Conservation (phyloP, 2,329 filamentous ascomycete genomes). For the Aspergillus uvarum region DNA sequence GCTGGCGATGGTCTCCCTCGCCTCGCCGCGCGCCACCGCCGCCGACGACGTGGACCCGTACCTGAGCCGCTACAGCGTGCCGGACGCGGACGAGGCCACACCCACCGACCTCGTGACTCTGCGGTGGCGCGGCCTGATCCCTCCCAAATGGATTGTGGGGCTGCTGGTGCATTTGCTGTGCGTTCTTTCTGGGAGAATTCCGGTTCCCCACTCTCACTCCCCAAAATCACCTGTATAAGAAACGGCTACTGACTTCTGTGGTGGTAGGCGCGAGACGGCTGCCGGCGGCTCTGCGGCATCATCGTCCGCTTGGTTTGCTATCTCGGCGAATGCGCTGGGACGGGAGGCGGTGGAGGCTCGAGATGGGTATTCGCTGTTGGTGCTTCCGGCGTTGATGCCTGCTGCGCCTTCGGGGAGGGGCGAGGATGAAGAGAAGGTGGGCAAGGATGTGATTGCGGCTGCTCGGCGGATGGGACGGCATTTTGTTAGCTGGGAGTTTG, state of each 20-base stretch:
- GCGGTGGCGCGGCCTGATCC: constrained; percentile 46
- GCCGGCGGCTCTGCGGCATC: constrained; percentile 7
- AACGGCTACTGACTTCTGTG: not conserved
- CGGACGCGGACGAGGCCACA: constrained; percentile 27
- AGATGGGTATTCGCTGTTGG: constrained; percentile 41
- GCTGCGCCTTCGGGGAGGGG: not conserved
- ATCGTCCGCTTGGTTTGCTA: constrained; percentile 33
- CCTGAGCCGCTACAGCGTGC: constrained; percentile 45
- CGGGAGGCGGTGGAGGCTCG: constrained; percentile 40
- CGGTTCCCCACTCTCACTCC: too few relatives aligned
- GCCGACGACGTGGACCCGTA: constrained; percentile 45
- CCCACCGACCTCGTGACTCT: constrained; percentile 35
- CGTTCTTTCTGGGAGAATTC: constrained; percentile 18
- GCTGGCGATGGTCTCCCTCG: constrained; percentile 57
- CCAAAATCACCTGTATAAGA: too few relatives aligned
- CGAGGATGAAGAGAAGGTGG: not conserved
- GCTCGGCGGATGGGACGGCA: constrained; percentile 9
- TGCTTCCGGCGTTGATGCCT: constrained; percentile 9
- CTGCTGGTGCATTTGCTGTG: constrained; percentile 40
- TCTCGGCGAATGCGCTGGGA: constrained; percentile 34
- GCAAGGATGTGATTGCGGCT: not conserved
- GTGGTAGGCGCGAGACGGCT: constrained; percentile 19
- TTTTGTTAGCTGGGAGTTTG: constrained; percentile 43
- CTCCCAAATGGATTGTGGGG: constrained; percentile 40
- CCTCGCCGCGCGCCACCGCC: constrained; percentile 39